phyloP scores from a whole-genome alignment of 306 rosid species.

The Sesbania bispinosa region DNA sequence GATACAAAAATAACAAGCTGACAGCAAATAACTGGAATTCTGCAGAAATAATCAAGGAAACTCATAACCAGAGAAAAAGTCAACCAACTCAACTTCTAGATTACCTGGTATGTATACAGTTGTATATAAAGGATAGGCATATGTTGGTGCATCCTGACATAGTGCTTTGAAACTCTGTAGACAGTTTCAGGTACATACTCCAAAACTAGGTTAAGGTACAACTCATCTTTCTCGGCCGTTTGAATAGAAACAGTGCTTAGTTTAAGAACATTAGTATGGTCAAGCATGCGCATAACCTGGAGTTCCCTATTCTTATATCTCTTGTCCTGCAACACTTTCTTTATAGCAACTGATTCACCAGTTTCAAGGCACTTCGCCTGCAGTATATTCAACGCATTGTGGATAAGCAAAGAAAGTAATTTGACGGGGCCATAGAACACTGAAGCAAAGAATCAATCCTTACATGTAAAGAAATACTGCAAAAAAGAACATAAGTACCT shows the following conservation, averaged over 20 bases:
- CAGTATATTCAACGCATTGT: constrained; percentile 8
- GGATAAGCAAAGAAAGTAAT: constrained; percentile 9
- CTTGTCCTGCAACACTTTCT: constrained; percentile 91
- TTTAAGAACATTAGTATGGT: constrained; percentile 75
- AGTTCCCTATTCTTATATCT: constrained; percentile 95
- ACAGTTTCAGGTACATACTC: constrained; percentile 90
- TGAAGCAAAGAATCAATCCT: background rate
- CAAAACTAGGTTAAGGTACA: constrained; percentile 90
- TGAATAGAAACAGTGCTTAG: constrained; percentile 85
- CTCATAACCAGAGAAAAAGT: background rate
- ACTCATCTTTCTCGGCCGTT: constrained; percentile 76
- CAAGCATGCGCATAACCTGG: constrained; percentile 78
- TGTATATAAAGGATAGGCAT: constrained; percentile 72
- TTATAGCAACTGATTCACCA: constrained; percentile 78
- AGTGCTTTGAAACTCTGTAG: constrained; percentile 84
- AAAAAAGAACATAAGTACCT: constrained; percentile 51
- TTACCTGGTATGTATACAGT: constrained; percentile 84
- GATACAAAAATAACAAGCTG: background rate
- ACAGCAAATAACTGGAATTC: background rate
- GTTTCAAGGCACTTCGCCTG: constrained; percentile 93
- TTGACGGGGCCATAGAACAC: background rate
- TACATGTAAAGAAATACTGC: background rate
- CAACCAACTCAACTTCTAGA: background rate
- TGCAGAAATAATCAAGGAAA: background rate
- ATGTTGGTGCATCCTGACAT: constrained; percentile 61